These are phyloP conservation scores for Metschnikowia orientalis DNA, from an alignment of 805 yeast genomes.

Conservation along the genomic window DNA sequence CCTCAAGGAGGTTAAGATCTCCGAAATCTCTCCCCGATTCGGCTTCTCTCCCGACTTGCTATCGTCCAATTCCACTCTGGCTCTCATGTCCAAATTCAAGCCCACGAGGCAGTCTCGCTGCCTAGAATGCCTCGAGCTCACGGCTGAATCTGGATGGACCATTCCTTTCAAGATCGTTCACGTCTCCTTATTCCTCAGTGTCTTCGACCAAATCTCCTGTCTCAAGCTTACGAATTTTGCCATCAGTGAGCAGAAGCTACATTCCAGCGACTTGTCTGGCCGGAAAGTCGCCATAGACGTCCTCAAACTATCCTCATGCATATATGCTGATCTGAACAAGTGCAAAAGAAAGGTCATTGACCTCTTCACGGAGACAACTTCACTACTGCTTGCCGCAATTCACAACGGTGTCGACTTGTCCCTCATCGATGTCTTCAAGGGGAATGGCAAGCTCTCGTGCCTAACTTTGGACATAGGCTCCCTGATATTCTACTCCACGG, in stretches of 20 bases:
- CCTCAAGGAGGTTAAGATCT: slow-evolving; percentile 35
- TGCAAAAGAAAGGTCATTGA: slow-evolving; percentile 18
- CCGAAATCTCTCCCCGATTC: slow-evolving; percentile 50
- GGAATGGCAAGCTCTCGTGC: slow-evolving; percentile 31
- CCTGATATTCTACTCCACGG: slow-evolving; percentile 33
- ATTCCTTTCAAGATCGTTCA: slow-evolving; percentile 46
- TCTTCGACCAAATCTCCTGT: slow-evolving; percentile 35
- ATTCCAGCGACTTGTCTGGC: slow-evolving; percentile 1
- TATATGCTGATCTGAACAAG: slow-evolving; percentile 14
- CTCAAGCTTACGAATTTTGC: slow-evolving; percentile 44
- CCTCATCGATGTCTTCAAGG: slow-evolving; percentile 43
- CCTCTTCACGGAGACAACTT: slow-evolving; percentile 39
- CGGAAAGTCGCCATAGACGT: slow-evolving; percentile 8
- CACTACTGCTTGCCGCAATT: slow-evolving; percentile 36
- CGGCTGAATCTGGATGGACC: slow-evolving; percentile 48
- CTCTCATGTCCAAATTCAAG: slow-evolving; percentile 16
- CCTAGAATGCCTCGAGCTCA: slow-evolving; percentile 31
- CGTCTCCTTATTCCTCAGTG: slow-evolving; percentile 42
- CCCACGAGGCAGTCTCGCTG: slow-evolving; percentile 18
- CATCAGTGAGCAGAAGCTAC: slow-evolving; percentile 38
- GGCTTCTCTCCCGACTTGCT: slow-evolving; percentile 26
- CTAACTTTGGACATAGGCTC: slow-evolving; percentile 49
- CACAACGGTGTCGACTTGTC: slow-evolving; percentile 45
- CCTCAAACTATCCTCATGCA: slow-evolving; percentile 14
- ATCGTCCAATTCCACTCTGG: slow-evolving; percentile 7